phyloP scores from a whole-genome alignment of 805 yeast genomes.

The Saccharomycopsis javanensis region DNA sequence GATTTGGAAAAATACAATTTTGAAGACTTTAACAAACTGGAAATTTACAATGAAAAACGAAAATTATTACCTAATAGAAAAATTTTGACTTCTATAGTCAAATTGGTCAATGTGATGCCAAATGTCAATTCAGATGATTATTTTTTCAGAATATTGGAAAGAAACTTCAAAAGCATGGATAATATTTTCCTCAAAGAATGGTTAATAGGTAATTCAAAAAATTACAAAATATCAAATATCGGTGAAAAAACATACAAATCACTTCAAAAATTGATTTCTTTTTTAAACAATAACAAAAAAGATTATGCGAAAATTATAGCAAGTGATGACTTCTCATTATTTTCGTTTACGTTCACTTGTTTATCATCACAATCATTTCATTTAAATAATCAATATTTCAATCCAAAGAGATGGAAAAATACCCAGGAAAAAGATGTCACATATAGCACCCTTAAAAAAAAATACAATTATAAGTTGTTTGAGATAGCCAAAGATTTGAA shows the following conservation, averaged over 20 bases:
- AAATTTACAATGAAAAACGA: not conserved
- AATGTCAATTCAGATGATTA: not conserved
- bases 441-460: not conserved
- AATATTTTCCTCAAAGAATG: slow-evolving; percentile 6
- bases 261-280: not conserved
- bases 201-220: not conserved
- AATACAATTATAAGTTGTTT: not conserved
- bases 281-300: not conserved
- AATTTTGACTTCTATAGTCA: slow-evolving; percentile 2
- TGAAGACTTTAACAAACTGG: not conserved
- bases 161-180: slow-evolving; percentile 6
- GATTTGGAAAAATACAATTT: not conserved
- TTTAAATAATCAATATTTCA: slow-evolving; percentile 3
- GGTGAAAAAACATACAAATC: not conserved
- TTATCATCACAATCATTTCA: not conserved
- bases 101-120: not conserved
- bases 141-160: slow-evolving; percentile 1
- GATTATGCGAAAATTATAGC: not conserved
- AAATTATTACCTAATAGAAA: slow-evolving; percentile 4
- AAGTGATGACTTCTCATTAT: not conserved
- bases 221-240: not conserved
- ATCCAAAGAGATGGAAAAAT: not conserved
- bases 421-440: not conserved
- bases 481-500: not conserved
- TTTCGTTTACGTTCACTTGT: not conserved